Conservation (phyloP, 768 basidiomycete species). For the Trametes meyenii region DNA sequence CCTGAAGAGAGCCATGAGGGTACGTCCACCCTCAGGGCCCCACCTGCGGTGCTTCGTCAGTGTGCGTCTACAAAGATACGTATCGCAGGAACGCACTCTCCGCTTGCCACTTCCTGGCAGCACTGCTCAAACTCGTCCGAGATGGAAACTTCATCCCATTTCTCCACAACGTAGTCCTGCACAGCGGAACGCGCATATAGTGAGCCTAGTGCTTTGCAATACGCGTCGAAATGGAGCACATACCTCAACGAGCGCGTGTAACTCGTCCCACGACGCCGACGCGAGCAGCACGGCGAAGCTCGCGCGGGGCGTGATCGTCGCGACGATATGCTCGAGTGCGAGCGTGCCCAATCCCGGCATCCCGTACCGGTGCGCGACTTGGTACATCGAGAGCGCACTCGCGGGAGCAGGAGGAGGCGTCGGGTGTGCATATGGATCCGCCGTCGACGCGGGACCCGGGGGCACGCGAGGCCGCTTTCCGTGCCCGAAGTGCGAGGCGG, state of each 20-base stretch:
- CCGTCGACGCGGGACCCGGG: slow-evolving; percentile 36
- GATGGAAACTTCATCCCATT: slow-evolving; percentile 70
- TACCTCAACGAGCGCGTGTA: slow-evolving; percentile 64
- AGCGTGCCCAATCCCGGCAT: slow-evolving; percentile 67
- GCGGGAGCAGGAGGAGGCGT: slow-evolving; percentile 63
- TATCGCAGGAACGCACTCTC: slow-evolving; percentile 55
- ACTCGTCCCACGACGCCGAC: slow-evolving; percentile 66
- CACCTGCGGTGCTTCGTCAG: slow-evolving; percentile 45
- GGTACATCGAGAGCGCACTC: slow-evolving; percentile 75
- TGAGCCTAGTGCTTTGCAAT: slow-evolving; percentile 14
- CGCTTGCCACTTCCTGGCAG: slow-evolving; percentile 70
- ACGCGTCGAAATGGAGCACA: slow-evolving; percentile 24
- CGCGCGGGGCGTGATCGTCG: slow-evolving; percentile 63
- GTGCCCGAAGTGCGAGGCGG: slow-evolving; percentile 48
- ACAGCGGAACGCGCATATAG: not conserved
- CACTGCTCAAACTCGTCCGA: slow-evolving; percentile 69
- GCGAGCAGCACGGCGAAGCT: slow-evolving; percentile 73
- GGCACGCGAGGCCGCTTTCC: slow-evolving; percentile 42
- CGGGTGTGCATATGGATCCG: slow-evolving; percentile 77
- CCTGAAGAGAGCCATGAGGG: slow-evolving; percentile 65
- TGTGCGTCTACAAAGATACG: slow-evolving; percentile 9
- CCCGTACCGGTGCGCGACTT: slow-evolving; percentile 73
- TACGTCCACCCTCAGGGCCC: slow-evolving; percentile 73
- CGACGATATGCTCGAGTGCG: slow-evolving; percentile 74
- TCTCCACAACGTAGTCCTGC: slow-evolving; percentile 75